Conservation (phyloP, 1,284 basidiomycete species). For the Moesziomyces sp. region DNA sequence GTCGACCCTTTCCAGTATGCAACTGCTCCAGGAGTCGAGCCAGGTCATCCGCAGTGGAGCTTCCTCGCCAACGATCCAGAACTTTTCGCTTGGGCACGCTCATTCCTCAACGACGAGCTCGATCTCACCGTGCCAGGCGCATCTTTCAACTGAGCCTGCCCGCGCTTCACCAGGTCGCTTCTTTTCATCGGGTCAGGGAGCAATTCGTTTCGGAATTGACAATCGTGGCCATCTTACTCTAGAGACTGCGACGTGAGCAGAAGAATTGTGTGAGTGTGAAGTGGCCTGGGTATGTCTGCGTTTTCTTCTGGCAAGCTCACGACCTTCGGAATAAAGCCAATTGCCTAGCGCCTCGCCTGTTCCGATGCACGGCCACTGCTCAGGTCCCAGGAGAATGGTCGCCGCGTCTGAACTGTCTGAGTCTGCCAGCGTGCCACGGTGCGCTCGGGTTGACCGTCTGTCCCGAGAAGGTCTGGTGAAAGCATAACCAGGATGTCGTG, state of each 20-base stretch:
- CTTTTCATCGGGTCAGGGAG: neutral
- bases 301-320: too few species aligned
- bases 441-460: too few species aligned
- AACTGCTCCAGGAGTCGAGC: conserved; percentile 17
- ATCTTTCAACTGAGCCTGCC: conserved; percentile 13
- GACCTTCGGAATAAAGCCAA: too few species aligned
- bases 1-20: conserved; percentile 14
- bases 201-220: neutral
- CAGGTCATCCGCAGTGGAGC: conserved; percentile 31
- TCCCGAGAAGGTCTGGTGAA: too few species aligned
- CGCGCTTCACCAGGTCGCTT: neutral
- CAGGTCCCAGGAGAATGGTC: too few species aligned
- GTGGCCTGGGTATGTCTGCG: too few species aligned
- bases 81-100: conserved; percentile 39
- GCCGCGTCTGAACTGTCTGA: too few species aligned
- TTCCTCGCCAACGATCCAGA: conserved; percentile 38
- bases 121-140: conserved; percentile 20
- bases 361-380: too few species aligned
- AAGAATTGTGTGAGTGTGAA: too few species aligned
- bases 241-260: too few species aligned
- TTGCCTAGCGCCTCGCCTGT: too few species aligned
- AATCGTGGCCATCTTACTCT: neutral
- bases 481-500: too few species aligned
- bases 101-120: conserved; percentile 37
- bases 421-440: neutral